Evolutionary conservation across 2,329 filamentous ascomycete genomes (phyloP).

Genomic region (Escovopsis sp.): DNA sequence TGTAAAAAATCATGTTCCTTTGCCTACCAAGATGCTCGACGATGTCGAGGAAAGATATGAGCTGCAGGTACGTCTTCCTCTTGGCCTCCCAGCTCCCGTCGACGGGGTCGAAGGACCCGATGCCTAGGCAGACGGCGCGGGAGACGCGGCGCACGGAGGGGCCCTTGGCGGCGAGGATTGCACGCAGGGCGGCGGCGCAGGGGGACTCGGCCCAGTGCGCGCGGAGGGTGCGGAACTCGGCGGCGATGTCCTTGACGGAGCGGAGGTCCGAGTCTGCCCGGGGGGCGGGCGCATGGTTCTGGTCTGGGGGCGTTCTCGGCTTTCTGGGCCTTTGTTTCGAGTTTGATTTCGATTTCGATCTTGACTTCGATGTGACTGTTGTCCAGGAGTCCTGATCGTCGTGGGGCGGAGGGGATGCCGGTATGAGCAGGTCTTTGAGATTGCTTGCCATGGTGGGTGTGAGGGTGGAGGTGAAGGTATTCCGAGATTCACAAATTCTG

Average conservation of each 20-base stretch:
- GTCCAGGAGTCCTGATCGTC: slow-evolving; percentile 2
- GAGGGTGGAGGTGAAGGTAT: neutral
- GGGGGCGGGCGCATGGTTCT: slow-evolving; percentile 2
- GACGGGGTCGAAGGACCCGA: slow-evolving; percentile 38
- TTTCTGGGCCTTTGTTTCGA: neutral
- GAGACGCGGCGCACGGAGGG: slow-evolving; percentile 3
- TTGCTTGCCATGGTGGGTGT: neutral
- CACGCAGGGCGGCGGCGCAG: slow-evolving; percentile 17
- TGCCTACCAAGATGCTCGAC: slow-evolving; percentile 28
- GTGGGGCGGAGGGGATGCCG: neutral
- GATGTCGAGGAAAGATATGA: slow-evolving; percentile 36
- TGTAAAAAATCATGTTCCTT: slow-evolving; percentile 8
- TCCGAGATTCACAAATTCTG: neutral
- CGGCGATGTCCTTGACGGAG: slow-evolving; percentile 14
- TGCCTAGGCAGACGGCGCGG: slow-evolving; percentile 37
- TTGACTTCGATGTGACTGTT: slow-evolving; percentile 7
- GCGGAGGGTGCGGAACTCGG: slow-evolving; percentile 15
- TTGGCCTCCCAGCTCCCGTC: slow-evolving; percentile 31
- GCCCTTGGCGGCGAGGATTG: slow-evolving; percentile 17
- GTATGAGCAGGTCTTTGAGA: neutral
- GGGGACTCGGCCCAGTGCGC: slow-evolving; percentile 14
- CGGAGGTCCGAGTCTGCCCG: slow-evolving; percentile 3
- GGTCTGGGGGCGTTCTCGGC: neutral
- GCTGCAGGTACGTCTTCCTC: slow-evolving; percentile 34
- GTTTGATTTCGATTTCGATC: slow-evolving; percentile 4